A percentile compares a stretch with the other conserved stretches of the same genome.
Conservation (phyloP, 1,284 basidiomycete genomes). For the Rhodotorula sp. region DNA sequence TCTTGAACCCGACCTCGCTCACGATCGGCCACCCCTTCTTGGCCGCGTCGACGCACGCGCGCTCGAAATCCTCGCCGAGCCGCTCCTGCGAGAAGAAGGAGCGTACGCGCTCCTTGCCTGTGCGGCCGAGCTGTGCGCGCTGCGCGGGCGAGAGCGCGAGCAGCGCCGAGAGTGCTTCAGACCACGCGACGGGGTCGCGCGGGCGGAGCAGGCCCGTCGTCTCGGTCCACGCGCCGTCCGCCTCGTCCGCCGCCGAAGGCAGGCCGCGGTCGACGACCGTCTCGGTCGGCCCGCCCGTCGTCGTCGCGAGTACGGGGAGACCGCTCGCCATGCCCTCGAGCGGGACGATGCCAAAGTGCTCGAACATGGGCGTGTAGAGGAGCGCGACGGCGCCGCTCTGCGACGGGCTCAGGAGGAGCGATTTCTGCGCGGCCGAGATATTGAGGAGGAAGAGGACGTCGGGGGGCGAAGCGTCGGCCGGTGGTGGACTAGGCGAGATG, state of each 20-base stretch:
- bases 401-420: slow-evolving; percentile 63
- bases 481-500: slow-evolving; percentile 50
- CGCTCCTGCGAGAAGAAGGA: slow-evolving; percentile 63
- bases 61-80: slow-evolving; percentile 68
- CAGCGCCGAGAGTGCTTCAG: slow-evolving; percentile 65
- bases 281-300: slow-evolving; percentile 90
- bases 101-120: slow-evolving; percentile 64
- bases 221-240: neutral
- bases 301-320: slow-evolving; percentile 82
- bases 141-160: slow-evolving; percentile 58
- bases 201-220: slow-evolving; percentile 68
- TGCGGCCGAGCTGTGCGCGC: slow-evolving; percentile 57
- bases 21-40: slow-evolving; percentile 27
- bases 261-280: slow-evolving; percentile 65
- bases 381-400: slow-evolving; percentile 63
- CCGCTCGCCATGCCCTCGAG: slow-evolving; percentile 93
- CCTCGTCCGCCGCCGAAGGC: neutral
- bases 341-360: slow-evolving; percentile 97
- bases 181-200: slow-evolving; percentile 68
- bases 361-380: slow-evolving; percentile 90
- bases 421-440: slow-evolving; percentile 76
- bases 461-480: slow-evolving; percentile 47
- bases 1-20: slow-evolving; percentile 34
- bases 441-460: slow-evolving; percentile 82
- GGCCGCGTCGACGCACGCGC: slow-evolving; percentile 56